Evolutionary conservation across 345 rosid species (phyloP).

Genomic region (Syzygium aromaticum): DNA sequence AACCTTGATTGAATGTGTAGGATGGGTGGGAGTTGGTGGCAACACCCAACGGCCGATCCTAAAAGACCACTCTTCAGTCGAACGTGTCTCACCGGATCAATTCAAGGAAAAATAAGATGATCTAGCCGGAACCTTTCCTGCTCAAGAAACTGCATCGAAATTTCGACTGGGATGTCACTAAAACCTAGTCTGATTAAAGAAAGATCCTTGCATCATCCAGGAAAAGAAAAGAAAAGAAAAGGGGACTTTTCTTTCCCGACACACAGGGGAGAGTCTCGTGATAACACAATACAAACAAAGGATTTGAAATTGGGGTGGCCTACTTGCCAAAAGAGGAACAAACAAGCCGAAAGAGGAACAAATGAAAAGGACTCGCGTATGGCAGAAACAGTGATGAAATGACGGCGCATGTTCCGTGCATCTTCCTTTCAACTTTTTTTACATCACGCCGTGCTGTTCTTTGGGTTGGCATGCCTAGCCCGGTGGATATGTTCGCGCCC

Average conservation of each 20-base stretch:
- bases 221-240: not conserved
- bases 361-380: not conserved
- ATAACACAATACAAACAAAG: not conserved
- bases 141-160: not conserved
- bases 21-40: not conserved
- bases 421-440: not conserved
- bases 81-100: not conserved
- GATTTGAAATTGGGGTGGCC: not conserved
- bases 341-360: not conserved
- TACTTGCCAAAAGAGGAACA: not conserved
- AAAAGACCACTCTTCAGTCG: not conserved
- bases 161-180: not conserved
- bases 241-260: not conserved
- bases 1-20: not conserved
- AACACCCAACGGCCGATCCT: not conserved
- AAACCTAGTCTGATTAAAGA: not conserved
- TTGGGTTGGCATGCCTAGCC: not conserved
- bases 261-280: not conserved
- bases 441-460: not conserved
- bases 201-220: not conserved
- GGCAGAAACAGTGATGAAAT: not conserved
- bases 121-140: not conserved
- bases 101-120: not conserved
- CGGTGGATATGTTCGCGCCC: not conserved
- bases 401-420: not conserved